Base-by-base conservation (phyloP, 2,329 filamentous ascomycete species). In the Phialophora macrospora region DNA sequence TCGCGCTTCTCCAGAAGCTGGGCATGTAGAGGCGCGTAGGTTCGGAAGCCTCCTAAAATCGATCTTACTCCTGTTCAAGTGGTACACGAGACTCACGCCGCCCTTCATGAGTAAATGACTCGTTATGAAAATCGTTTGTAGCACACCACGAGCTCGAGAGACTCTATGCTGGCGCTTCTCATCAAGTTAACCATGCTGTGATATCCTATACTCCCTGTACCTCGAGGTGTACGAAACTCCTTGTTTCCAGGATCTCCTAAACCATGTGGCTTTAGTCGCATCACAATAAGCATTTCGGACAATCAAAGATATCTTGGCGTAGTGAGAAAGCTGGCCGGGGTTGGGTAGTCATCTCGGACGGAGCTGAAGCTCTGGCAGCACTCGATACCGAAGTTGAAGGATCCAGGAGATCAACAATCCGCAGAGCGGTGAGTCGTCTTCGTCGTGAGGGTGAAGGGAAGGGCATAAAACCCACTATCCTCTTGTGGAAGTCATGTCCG, bases 401-500 rank as follows among this genome's bases (percentile, higher is more conserved):
- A 44, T 49, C 26, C 12, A 4, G n/a, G 22, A 48, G 30, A 22
- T 32, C 58, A n/a, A 52, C n/a, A n/a, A 17, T 32, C 4, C 20
- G 7, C 24, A 8, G n/a, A 44, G 58, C 58, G 58, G 58, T 60
- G 58, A 60, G 48, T 14, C 3, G 22, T 28, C 20, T 32, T 24
- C 5, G 17, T 20, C 12, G n/a, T 17, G 38, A 22, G 5, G 32
- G 30, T 6, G 8, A 8, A 7, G 24, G 11, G 12, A 41, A 32
- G 4, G 26, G n/a, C 32, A 52, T 38, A 52, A 26, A 56, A 63
- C 14, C 52, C 26, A 51, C 52, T 26, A 44, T 58, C 60, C 52
- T 58, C 32, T 48, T 57, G 7, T 28, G 60, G 60, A 52, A 63
- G 32, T 51, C 51, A 62, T 48, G 49, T 48, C 60, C 60, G 60